Base-by-base conservation (phyloP, 108 stramenopile genomes). In the Nannochloropsis salina region DNA sequence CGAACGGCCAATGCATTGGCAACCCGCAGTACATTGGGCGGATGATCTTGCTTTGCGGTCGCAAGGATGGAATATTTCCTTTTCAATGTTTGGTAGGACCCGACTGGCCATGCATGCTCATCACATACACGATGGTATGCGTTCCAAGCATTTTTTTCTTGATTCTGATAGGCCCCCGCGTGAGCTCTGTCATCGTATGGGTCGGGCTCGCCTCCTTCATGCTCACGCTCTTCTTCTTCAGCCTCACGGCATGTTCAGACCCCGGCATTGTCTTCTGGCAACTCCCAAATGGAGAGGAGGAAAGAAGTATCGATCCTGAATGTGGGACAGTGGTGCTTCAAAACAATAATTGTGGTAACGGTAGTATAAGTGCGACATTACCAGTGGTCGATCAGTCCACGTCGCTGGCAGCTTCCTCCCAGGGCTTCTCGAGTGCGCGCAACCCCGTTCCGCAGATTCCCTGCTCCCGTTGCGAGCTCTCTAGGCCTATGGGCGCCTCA, bases 231-330 rank as follows among this genome's bases (percentile, higher is more conserved):
- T 43, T 85, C 2, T 84, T 86, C 1, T 91, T 90, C 81, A 85
- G 89, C 83, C 41, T 91, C 40, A 91, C 90, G n/a, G 90, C 90
- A 18, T 91, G 91, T 84, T 84, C 83, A 88, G 91, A 91, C 47
- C 91, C 91, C 31, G 91, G 91, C 44, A 89, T 91, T 12, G 84
- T 91, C 22, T 90, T 85, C 51, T 83, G 86, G 22, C 45, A n/a
- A 31, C 83, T 84, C 1, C 31, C 31, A 31, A 31, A 31, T 31
- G 20, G 8, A 18, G 80, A 12, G 42, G 84, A 89, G 15, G 90
- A 84, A 40, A 41, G 84, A 83, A 31, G 81, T 18, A n/a, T 82
- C 22, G 84, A 79, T 21, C 4, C 42, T 8, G 61, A 74, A 74
- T 1, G 20, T n/a, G 61, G 61, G 61, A n/a, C 61, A n/a, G 61